These are phyloP conservation scores for Candida schatavii DNA, from an alignment of 805 yeast species.

Conservation along the genomic window DNA sequence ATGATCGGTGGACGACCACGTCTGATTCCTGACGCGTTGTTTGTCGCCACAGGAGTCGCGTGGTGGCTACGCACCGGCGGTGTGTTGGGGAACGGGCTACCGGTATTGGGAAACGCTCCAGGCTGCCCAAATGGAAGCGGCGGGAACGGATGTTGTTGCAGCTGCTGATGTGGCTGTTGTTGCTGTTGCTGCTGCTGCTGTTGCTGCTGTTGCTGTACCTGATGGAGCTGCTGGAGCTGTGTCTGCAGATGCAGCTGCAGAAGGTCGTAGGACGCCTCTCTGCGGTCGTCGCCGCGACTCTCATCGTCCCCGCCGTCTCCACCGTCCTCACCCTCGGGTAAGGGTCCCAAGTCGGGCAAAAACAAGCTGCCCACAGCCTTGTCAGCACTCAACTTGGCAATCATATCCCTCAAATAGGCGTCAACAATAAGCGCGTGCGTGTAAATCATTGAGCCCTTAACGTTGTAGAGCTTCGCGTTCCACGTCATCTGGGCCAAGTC, in stretches of 20 bases:
- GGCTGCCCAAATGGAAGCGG: constrained; percentile 2
- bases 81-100: neutral
- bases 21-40: constrained; percentile 48
- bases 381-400: constrained; percentile 49
- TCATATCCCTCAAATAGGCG: constrained; percentile 43
- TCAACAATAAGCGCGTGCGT: constrained; percentile 64
- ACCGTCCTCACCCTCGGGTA: constrained; percentile 49
- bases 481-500: constrained; percentile 84
- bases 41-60: neutral
- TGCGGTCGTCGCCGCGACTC: constrained; percentile 1
- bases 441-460: constrained; percentile 63
- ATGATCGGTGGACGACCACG: constrained; percentile 91
- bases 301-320: constrained; percentile 20
- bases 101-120: neutral
- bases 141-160: neutral
- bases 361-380: constrained; percentile 34
- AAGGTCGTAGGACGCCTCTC: neutral
- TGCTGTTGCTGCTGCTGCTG: neutral
- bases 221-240: neutral
- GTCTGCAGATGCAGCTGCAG: neutral
- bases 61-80: neutral
- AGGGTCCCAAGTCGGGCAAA: constrained; percentile 68
- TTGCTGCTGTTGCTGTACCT: constrained; percentile 5
- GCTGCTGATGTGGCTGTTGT: constrained; percentile 1
- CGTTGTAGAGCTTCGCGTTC: constrained; percentile 86